A percentile compares a stretch with the other conserved stretches of the same genome.
Conservation (phyloP, 768 basidiomycete genomes). For the Phylloporus rhodoxanthus region DNA sequence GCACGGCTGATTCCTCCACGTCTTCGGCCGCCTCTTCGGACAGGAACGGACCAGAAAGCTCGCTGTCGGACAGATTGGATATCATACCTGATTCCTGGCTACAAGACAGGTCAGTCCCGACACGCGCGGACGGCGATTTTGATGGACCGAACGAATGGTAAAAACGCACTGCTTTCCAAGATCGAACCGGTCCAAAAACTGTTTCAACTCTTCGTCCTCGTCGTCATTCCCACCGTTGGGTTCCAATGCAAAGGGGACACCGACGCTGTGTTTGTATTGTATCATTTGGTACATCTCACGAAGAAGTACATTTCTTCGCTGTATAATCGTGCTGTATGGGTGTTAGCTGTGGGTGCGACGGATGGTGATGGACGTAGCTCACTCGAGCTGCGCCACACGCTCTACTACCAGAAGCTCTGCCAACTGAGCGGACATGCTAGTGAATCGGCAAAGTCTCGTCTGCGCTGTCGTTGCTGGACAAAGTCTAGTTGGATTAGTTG, state of each 20-base stretch:
- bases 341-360: not conserved
- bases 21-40: constrained; percentile 8
- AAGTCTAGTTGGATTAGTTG: not conserved
- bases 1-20: constrained; percentile 7
- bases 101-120: constrained; percentile 6
- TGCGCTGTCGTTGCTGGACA: not conserved
- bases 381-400: constrained; percentile 33
- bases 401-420: constrained; percentile 35
- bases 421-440: constrained; percentile 22
- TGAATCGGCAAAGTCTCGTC: constrained; percentile 3
- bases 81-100: constrained; percentile 40
- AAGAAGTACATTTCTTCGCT: constrained; percentile 65
- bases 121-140: constrained; percentile 1
- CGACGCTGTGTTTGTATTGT: constrained; percentile 44
- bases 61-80: constrained; percentile 31
- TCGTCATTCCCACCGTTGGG: constrained; percentile 29
- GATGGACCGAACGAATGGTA: constrained; percentile 1
- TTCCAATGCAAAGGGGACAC: constrained; percentile 34
- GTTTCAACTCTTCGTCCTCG: constrained; percentile 36
- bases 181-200: constrained; percentile 55
- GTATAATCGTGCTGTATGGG: constrained; percentile 48
- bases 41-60: constrained; percentile 22
- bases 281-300: constrained; percentile 67
- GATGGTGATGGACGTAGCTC: constrained; percentile 5
- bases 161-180: constrained; percentile 44